Evolutionary conservation across 1,284 basidiomycete species (phyloP).

Genomic region (Coniophora puteana): DNA sequence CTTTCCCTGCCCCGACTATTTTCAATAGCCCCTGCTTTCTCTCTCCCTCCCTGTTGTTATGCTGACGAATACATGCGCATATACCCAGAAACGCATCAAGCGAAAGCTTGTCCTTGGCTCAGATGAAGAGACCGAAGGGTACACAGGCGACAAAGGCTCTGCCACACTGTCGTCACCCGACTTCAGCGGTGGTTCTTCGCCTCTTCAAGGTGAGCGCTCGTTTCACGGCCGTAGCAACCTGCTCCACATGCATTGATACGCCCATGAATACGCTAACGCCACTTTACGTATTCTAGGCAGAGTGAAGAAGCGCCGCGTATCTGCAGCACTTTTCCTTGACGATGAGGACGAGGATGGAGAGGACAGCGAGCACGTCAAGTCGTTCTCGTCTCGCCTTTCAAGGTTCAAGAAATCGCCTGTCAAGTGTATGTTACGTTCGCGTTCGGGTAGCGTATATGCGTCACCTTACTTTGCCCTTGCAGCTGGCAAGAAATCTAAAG

Average conservation of each 20-base stretch:
- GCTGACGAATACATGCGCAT: too few species aligned
- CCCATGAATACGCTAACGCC: constrained; percentile 10
- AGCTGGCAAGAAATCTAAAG: constrained; percentile 33
- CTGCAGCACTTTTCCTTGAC: constrained; percentile 28
- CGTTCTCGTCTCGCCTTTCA: constrained; percentile 56
- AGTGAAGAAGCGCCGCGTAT: constrained; percentile 53
- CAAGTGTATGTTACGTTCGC: constrained; percentile 39
- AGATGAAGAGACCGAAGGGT: constrained; percentile 49
- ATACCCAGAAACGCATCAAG: constrained; percentile 44
- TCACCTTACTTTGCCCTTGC: constrained; percentile 2
- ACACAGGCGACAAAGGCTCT: constrained; percentile 10
- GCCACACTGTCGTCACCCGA: constrained; percentile 24
- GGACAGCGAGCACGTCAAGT: constrained; percentile 30
- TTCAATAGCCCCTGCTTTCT: too few species aligned
- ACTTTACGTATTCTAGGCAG: constrained; percentile 20
- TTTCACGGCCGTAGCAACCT: constrained; percentile 16
- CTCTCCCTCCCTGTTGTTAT: too few species aligned
- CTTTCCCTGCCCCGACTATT: too few species aligned
- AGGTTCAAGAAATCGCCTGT: constrained; percentile 61
- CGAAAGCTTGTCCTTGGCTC: constrained; percentile 70
- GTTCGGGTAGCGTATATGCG: constrained; percentile 5
- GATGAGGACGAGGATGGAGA: constrained; percentile 46
- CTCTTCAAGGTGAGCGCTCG: constrained; percentile 25
- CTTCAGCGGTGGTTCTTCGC: constrained; percentile 18
- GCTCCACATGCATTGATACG: constrained; percentile 14